Evolutionary conservation across 2,329 filamentous ascomycete species (phyloP).

Genomic region (Nigrospora osmanthi): DNA sequence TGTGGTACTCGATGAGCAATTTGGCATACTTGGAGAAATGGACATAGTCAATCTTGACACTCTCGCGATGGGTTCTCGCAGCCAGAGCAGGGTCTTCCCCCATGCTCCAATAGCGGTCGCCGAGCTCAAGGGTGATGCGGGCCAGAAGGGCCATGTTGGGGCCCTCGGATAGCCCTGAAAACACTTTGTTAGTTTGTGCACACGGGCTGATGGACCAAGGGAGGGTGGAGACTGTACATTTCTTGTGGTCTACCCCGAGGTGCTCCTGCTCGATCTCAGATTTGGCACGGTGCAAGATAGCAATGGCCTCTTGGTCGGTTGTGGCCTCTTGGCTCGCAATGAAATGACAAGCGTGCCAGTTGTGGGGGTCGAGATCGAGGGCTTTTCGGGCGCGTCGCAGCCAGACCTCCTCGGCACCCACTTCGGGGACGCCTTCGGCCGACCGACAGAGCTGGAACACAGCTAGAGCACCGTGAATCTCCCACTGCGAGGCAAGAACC

Average conservation of each 20-base stretch:
- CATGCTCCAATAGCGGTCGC: slow-evolving; percentile 17
- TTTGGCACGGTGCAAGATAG: slow-evolving; percentile 17
- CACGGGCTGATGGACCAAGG: no score
- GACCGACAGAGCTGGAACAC: slow-evolving; percentile 15
- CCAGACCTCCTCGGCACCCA: slow-evolving; percentile 12
- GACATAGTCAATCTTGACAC: slow-evolving; percentile 17
- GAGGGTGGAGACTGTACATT: no score
- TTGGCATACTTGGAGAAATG: slow-evolving; percentile 15
- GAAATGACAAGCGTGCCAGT: slow-evolving; percentile 22
- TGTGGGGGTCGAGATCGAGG: slow-evolving; percentile 17
- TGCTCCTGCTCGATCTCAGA: slow-evolving; percentile 10
- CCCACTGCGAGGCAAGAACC: slow-evolving; percentile 16
- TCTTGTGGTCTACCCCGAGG: no score
- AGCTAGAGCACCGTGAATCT: slow-evolving; percentile 19
- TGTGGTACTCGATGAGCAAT: slow-evolving; percentile 13
- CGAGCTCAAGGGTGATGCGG: slow-evolving; percentile 19
- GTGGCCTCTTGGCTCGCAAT: slow-evolving; percentile 15
- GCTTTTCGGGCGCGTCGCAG: slow-evolving; percentile 15
- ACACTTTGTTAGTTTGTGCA: no score
- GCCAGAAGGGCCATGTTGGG: slow-evolving; percentile 18
- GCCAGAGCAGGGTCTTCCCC: slow-evolving; percentile 12
- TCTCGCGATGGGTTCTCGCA: slow-evolving; percentile 17
- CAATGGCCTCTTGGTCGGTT: slow-evolving; percentile 13
- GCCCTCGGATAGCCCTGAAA: no score
- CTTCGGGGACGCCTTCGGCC: slow-evolving; percentile 2